A percentile compares a stretch with the other conserved stretches of the same genome.
Evolutionary conservation across 371 early-diverging fungal species (phyloP).

Genomic region (Choanephora cucurbitarum): DNA sequence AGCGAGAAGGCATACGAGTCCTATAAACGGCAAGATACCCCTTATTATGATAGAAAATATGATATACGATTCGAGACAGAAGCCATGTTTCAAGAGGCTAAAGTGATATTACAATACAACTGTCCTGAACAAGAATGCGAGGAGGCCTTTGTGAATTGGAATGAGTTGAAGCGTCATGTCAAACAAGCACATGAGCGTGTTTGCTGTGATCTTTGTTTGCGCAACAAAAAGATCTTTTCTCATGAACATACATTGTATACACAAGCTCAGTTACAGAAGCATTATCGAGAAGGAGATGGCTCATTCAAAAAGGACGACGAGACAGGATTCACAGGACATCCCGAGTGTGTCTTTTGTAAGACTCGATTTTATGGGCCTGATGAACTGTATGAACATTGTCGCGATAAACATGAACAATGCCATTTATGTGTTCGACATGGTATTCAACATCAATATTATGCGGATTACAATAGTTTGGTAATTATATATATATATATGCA

Average conservation of each 20-base stretch:
- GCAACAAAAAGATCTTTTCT: slow-evolving; percentile 88
- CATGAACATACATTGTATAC: slow-evolving; percentile 89
- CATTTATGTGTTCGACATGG: slow-evolving; percentile 80
- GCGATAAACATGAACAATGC: slow-evolving; percentile 93
- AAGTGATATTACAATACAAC: slow-evolving; percentile 75
- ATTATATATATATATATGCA: too few species aligned
- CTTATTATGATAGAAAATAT: slow-evolving; percentile 64
- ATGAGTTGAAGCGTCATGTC: slow-evolving; percentile 81
- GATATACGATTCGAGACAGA: slow-evolving; percentile 74
- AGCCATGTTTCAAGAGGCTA: slow-evolving; percentile 71
- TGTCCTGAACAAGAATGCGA: slow-evolving; percentile 83
- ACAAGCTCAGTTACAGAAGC: slow-evolving; percentile 63
- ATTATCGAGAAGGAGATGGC: slow-evolving; percentile 69
- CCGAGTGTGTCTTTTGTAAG: slow-evolving; percentile 88
- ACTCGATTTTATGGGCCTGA: slow-evolving; percentile 85
- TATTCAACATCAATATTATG: slow-evolving; percentile 81
- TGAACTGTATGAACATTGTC: slow-evolving; percentile 91
- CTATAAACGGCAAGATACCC: slow-evolving; percentile 52
- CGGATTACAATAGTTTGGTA: slow-evolving; percentile 82
- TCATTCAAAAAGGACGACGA: slow-evolving; percentile 60
- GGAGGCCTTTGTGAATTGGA: slow-evolving; percentile 56
- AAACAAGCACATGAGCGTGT: slow-evolving; percentile 66
- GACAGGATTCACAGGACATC: slow-evolving; percentile 91
- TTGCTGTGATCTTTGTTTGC: slow-evolving; percentile 80
- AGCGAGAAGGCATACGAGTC: slow-evolving; percentile 59